Evolutionary conservation across 2,329 filamentous ascomycete species (phyloP), one percentile per base, ranked within the genome.

Genomic region (Penicillium glabrum): DNA sequence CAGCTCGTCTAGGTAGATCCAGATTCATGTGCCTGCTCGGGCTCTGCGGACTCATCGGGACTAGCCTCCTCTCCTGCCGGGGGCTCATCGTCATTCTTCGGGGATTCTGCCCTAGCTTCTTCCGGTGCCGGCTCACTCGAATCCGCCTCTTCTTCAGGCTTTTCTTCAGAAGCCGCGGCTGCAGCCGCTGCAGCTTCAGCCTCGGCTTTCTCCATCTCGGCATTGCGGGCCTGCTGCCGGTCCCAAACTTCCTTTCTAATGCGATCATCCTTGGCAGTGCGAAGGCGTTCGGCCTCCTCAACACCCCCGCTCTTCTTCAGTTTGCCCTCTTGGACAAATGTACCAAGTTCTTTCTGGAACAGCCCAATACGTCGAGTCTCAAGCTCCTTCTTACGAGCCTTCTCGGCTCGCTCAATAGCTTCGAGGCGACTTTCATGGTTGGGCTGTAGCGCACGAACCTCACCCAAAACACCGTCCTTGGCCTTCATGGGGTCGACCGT

Each of bases 331-430:
- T 90, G 84, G 1, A 98, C 93, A 70, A 98, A 99, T 31, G 77
- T 83, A 16, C 86, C 85, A 9, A 99, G 83, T 74, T 99, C 95
- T 66, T 90, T 90, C 72, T 90, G 91, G 69, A 99, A 88, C 29
- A 91, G 90, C 35, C 88, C 90, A 26, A 83, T 83, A 19, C 81
- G 82, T 2, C 95, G 85, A 60, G 80, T 88, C 71, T 91, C 89
- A 1, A 99, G 83, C 71, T 99, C 95, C 71, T 91, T 92, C 74
- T 95, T 90, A 23, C 95, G 84, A 8, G 92, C 83, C 77, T 93
- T 95, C 77, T 98, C 95, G 0, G 95, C 95, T n/a, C 95, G 87
- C 74, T 98, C 93, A 64, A 99, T 99, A 35, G 95, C 95, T 75
- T 98, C 95, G 0, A 99, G 81, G 35, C 95, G 85, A 65, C 90